Base-by-base conservation (phyloP, 2,329 filamentous ascomycete genomes). In the Lasiodiplodia theobromae region DNA sequence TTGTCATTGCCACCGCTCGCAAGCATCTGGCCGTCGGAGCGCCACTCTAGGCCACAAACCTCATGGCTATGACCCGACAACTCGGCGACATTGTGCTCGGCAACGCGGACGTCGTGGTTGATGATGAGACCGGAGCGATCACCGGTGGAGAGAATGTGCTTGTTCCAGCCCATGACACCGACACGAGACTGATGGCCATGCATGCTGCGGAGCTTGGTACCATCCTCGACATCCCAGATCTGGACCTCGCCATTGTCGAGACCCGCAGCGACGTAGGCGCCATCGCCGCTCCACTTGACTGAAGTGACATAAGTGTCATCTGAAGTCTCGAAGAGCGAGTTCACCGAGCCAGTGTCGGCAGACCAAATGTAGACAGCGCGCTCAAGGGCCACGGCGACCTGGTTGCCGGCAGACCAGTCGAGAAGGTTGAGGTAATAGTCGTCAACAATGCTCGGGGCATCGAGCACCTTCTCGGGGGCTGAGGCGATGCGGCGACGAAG, bases 401-500 rank as follows among this genome's bases (percentile, higher is more conserved):
- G 96, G 85, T 99, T 99, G 70, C 92, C 91, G 7, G 94, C 96
- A 78, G 94, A 97, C 96, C 96, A 99, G 84, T 99, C 96, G 31
- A 99, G 89, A 49, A 99, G 87, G 85, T 99, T 99, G 75, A 99
- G 91, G 81, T 99, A 99, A 87, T 98, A 99, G 84, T 99, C 96
- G 76, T 99, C 96, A 70, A 98, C 92, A 66, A 99, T 89, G 68
- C 95, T 96, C 6, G 96, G 96, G 4, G 96, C 96, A 81, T 99
- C 96, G 31, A 99, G 88, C 16, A 99, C 96, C 72, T 96, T 92
- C 82, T 99, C 96, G 12, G 96, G 96, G 14, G 95, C 94, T 8
- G 96, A 97, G 66, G 96, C 92, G 69, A 99, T 93, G 75, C 95
- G 92, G 71, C 96, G 92, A 72, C 94, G 91, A 82, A 94, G 94